Evolutionary conservation across 2,329 filamentous ascomycete genomes (phyloP), one percentile per base, ranked within the genome.

Genomic region (Aspergillaceae sp.): DNA sequence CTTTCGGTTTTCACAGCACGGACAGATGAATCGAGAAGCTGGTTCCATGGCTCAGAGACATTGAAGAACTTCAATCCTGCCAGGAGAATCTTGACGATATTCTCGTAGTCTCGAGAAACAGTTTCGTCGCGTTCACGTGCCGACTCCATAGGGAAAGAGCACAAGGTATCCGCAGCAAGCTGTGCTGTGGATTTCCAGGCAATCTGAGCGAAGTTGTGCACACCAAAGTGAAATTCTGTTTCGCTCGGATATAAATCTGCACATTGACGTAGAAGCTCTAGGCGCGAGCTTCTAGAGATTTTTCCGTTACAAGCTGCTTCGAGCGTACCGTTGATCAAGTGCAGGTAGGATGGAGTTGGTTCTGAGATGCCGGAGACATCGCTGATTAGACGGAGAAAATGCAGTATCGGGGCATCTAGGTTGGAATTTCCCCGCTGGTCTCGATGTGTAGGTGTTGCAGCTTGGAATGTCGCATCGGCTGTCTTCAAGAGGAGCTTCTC

Each of bases 31-130:
- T 76, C 68, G 44, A 87, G 79, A 1, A 91, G 68, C 0, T 71
- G 49, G 42, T 62, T 59, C 74, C 74, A 77, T 36, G 63, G 59
- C 7, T 61, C 33, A 46, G 50, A 52, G 32, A 50, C 42, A 49
- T 49, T 48, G 41, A 59, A n/a, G 51, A 65, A 61, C n/a, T 48
- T 46, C 30, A 61, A 67, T 29, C 86, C 81, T 53, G 75, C 69
- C 55, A 83, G 76, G 3, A 94, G 72, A 32, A 94, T 76, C 11
- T 77, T 82, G 10, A 83, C 74, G 27, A 85, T 69, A 43, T 84
- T 79, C 6, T 84, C 81, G 52, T 87, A 89, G 46, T 87, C 82
- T 7, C 80, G 78, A 5, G 58, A 53, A n/a, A 9, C 84, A 79
- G 45, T 83, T 62, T 33, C 79, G 70, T 48, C 73, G 9, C 68